phyloP scores from a whole-genome alignment of 352 stramenopile genomes.

The Globisporangium echinulatum region DNA sequence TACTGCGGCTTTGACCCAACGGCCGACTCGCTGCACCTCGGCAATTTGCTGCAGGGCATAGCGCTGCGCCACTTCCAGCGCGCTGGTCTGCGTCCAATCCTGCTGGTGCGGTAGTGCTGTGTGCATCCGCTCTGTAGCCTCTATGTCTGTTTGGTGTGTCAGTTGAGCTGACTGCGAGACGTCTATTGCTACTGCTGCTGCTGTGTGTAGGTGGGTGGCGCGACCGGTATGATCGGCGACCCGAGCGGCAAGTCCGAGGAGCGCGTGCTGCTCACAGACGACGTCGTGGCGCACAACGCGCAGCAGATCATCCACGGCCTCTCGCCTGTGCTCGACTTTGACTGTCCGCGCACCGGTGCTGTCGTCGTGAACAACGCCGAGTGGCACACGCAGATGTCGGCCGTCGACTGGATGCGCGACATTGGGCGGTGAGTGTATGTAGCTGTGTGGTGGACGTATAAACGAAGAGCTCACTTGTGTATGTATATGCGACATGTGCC shows the following conservation, averaged over 20 bases:
- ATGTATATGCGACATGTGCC: not conserved
- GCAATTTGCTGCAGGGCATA: constrained; percentile 85
- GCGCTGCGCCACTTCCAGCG: constrained; percentile 85
- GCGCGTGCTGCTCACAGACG: constrained; percentile 92
- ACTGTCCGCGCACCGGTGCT: constrained; percentile 81
- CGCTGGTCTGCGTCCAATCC: constrained; percentile 87
- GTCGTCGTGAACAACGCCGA: constrained; percentile 98
- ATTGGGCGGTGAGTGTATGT: constrained; percentile 69
- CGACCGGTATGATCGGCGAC: constrained; percentile 95
- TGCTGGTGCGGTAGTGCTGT: constrained; percentile 31
- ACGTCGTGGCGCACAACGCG: constrained; percentile 89
- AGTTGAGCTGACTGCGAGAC: not conserved
- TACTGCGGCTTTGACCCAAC: constrained; percentile 92
- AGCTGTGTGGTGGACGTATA: not conserved
- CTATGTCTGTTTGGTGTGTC: no score
- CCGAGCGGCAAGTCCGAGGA: constrained; percentile 98
- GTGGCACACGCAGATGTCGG: constrained; percentile 94
- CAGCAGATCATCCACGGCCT: constrained; percentile 89
- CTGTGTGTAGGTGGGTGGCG: constrained; percentile 51
- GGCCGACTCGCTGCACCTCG: constrained; percentile 88
- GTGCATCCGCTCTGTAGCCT: not conserved
- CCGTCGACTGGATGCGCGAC: constrained; percentile 96
- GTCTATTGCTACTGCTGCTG: not conserved
- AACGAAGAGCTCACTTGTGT: not conserved
- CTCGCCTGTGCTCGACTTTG: constrained; percentile 93